phyloP scores from a whole-genome alignment of 805 yeast genomes.

The Yarrowia sp. region DNA sequence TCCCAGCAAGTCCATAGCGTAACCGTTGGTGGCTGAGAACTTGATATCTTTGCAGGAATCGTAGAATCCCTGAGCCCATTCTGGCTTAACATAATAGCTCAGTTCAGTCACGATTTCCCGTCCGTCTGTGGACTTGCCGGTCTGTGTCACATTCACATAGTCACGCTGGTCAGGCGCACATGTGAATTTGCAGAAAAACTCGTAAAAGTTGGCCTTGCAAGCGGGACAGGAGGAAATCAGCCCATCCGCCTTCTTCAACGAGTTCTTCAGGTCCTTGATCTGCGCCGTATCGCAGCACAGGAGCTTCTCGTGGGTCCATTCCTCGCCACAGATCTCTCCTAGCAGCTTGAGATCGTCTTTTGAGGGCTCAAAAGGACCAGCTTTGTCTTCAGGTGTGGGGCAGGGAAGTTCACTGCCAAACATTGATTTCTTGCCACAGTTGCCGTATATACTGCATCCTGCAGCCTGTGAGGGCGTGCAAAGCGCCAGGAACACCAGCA shows the following conservation, averaged over 20 bases:
- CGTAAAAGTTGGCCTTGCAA: slow-evolving; percentile 82
- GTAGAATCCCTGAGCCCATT: slow-evolving; percentile 68
- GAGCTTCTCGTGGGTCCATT: slow-evolving; percentile 57
- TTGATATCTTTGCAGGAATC: slow-evolving; percentile 89
- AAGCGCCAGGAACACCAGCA: neutral
- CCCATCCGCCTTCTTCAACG: slow-evolving; percentile 76
- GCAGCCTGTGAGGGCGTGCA: slow-evolving; percentile 31
- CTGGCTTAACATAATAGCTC: slow-evolving; percentile 64
- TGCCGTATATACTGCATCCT: slow-evolving; percentile 48
- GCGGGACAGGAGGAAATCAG: slow-evolving; percentile 93
- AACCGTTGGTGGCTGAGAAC: slow-evolving; percentile 93
- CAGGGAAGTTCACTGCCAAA: slow-evolving; percentile 87
- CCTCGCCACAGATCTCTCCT: slow-evolving; percentile 72
- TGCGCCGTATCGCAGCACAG: slow-evolving; percentile 80
- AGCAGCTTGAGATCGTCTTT: slow-evolving; percentile 57
- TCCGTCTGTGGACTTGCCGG: slow-evolving; percentile 59
- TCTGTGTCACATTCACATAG: slow-evolving; percentile 71
- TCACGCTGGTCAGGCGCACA: slow-evolving; percentile 84
- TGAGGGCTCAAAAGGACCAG: slow-evolving; percentile 59
- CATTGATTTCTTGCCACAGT: slow-evolving; percentile 78
- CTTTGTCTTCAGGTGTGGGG: slow-evolving; percentile 53
- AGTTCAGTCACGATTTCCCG: slow-evolving; percentile 72
- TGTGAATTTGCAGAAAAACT: slow-evolving; percentile 82
- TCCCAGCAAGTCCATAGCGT: slow-evolving; percentile 95
- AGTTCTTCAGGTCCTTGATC: slow-evolving; percentile 58